A percentile compares a stretch with the other conserved stretches of the same genome.
phyloP scores from a whole-genome alignment of 805 yeast genomes.

The Kregervanrija fluxuum region DNA sequence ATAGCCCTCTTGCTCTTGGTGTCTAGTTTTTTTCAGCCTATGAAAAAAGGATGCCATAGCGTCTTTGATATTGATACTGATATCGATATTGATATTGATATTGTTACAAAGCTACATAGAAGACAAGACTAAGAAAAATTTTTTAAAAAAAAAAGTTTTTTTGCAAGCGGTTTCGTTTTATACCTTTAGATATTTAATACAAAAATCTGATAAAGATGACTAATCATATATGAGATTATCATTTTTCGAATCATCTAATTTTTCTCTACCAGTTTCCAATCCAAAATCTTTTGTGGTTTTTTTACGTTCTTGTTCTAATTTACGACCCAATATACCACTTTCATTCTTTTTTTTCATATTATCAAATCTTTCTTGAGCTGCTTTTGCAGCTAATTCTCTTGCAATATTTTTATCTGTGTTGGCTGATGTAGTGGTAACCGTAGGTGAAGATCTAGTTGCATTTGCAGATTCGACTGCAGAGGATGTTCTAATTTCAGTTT shows the following conservation, averaged over 20 bases:
- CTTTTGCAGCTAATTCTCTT: constrained; percentile 23
- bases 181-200: no score
- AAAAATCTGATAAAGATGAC: no score
- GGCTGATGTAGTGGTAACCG: no score
- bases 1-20: no score
- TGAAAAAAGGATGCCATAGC: neutral
- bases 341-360: constrained; percentile 13
- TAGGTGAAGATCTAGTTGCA: neutral
- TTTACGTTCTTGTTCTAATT: constrained; percentile 18
- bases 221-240: neutral
- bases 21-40: no score
- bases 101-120: neutral
- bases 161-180: no score
- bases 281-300: constrained; percentile 20
- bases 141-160: no score
- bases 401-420: constrained; percentile 7
- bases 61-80: neutral
- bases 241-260: neutral
- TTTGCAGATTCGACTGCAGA: neutral
- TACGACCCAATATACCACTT: constrained; percentile 21
- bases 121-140: no score
- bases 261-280: constrained; percentile 15
- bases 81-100: no score
- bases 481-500: neutral
- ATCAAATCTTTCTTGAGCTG: constrained; percentile 20